Evolutionary conservation across 495 filamentous ascomycete genomes (phyloP), one percentile per base, ranked within the genome.

Genomic region (Cairneyella variabilis): DNA sequence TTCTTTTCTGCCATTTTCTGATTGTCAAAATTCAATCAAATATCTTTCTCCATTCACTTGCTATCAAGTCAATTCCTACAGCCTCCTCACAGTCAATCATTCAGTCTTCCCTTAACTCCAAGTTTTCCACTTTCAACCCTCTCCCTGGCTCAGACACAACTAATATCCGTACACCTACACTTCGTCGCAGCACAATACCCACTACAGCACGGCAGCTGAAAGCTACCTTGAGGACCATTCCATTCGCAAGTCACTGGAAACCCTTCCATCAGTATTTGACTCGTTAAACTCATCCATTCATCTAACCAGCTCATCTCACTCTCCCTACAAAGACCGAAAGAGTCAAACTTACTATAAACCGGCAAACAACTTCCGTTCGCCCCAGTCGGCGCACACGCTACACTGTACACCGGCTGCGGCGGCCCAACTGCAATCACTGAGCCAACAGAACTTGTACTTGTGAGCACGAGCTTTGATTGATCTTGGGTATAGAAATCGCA

Each of bases 141-240:
- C n/a, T n/a, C n/a, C n/a, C n/a, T n/a, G n/a, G n/a, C n/a, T n/a
- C n/a, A n/a, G n/a, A n/a, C n/a, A n/a, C n/a, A n/a, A n/a, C n/a
- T n/a, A n/a, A n/a, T n/a, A n/a, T 20, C 23, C 7, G 55, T 58
- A 10, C 42, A 18, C n/a, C 55, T 20, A 53, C 55, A 58, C 49
- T 58, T 58, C 2, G 48, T 53, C 16, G 48, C 55, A 22, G 55
- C 55, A 48, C 55, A 58, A 44, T 58, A 58, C 18, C 55, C 55
- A 58, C 55, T 58, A 41, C 55, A 58, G 18, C 55, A 58, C 36
- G 18, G 43, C 18, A 39, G 17, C 17, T 36, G 6, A 37, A 40
- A 37, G 16, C 38, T 47, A 5, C 55, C 55, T 5, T 48, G 48
- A 8, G 8, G 17, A 9, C 36, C 48, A 20, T 38, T 30, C 48